These are phyloP conservation scores for Eucalyptus pauciflora DNA, from an alignment of 345 rosid species.

Conservation along the genomic window DNA sequence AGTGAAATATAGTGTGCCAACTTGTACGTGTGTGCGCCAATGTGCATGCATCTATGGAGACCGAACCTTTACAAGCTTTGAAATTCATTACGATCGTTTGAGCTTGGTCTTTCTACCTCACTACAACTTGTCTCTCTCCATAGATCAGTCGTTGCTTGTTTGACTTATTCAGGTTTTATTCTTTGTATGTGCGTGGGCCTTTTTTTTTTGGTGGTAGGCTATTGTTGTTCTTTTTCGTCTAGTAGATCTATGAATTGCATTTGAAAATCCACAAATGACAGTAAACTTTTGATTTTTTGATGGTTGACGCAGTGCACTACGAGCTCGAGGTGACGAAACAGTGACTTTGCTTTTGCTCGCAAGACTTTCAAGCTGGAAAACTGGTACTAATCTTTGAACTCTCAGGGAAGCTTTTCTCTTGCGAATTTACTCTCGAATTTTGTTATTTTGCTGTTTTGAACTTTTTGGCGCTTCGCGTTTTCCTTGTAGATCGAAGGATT, in stretches of 20 bases:
- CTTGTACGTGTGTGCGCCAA: not conserved
- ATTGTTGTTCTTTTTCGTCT: not conserved
- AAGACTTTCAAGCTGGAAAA: not conserved
- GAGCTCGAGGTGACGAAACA: not conserved
- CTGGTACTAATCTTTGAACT: not conserved
- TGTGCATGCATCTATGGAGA: not conserved
- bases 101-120: not conserved
- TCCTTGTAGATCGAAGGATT: not conserved
- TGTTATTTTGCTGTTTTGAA: not conserved
- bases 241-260: not conserved
- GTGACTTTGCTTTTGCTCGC: not conserved
- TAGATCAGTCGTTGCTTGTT: not conserved
- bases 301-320: not conserved
- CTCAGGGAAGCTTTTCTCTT: not conserved
- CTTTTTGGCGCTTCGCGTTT: not conserved
- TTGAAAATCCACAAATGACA: not conserved
- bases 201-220: not conserved
- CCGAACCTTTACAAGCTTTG: not conserved
- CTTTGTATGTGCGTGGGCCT: not conserved
- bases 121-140: not conserved
- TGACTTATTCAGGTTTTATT: not conserved
- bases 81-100: not conserved
- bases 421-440: not conserved
- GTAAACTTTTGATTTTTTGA: not conserved
- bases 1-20: not conserved